A percentile compares a stretch with the other conserved stretches of the same genome.
phyloP scores from a whole-genome alignment of 2,329 filamentous ascomycete genomes.

The Cytospora leucostoma region DNA sequence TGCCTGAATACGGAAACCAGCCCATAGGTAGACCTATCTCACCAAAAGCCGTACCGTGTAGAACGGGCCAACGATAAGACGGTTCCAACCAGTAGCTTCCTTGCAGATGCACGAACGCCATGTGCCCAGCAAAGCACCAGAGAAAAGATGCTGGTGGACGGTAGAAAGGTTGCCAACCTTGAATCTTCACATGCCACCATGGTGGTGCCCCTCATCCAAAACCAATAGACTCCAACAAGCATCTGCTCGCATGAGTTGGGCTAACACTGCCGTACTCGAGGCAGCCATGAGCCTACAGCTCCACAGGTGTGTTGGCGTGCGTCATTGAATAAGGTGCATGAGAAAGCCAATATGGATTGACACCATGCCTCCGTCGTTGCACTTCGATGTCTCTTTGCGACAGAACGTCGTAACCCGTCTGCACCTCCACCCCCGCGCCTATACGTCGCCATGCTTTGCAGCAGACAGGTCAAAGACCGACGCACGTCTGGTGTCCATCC shows the following conservation, averaged over 20 bases:
- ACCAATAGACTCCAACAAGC: neutral
- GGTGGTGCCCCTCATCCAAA: neutral
- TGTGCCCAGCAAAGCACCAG: neutral
- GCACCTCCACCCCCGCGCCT: neutral
- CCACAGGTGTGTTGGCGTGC: constrained; percentile 8
- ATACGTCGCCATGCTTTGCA: constrained; percentile 16
- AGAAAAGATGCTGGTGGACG: neutral
- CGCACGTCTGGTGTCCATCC: neutral
- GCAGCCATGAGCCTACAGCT: neutral
- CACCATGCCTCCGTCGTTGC: neutral
- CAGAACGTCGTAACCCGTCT: constrained; percentile 14
- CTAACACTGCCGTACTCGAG: neutral
- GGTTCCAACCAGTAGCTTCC: neutral
- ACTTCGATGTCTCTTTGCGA: neutral
- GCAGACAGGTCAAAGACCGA: constrained; percentile 4
- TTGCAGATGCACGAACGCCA: neutral
- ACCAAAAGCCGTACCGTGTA: neutral
- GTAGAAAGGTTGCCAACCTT: neutral
- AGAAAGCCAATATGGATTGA: neutral
- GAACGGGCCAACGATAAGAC: neutral
- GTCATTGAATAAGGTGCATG: constrained; percentile 15
- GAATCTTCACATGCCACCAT: neutral
- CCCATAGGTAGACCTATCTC: no score
- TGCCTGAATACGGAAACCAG: no score
- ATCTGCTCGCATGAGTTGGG: no score